Base-by-base conservation (phyloP, 2,329 filamentous ascomycete species). In the Cercospora sesami region DNA sequence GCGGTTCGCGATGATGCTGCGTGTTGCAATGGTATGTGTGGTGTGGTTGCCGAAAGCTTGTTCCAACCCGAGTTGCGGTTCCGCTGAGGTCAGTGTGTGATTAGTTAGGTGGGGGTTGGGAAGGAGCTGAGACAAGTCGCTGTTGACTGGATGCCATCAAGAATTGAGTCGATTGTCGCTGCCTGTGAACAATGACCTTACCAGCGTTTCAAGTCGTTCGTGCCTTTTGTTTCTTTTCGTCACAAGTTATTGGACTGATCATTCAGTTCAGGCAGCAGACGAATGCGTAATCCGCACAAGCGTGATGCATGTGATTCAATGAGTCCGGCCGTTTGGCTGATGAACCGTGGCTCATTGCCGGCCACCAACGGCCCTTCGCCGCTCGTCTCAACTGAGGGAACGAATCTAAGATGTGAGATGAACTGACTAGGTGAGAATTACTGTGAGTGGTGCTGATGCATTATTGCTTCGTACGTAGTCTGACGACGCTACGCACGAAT, bases 401-500 rank as follows among this genome's bases (percentile, higher is more conserved):
- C 12, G 14, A 33, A n/a, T 12, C 12, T n/a, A 14, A 58, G 6
- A 9, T 30, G 3, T 58, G 53, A 36, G 12, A 26, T 26, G 2
- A 5, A n/a, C 16, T 51, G 21, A 14, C 9, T 21, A 23, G 5
- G 18, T 23, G 2, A 23, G 26, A 1, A 26, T 21, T 51, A 23
- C 21, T 12, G 53, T 33, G 12, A 28, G 26, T 18, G 30, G 53
- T 58, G 53, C 53, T 58, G 53, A 30, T 31, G 60, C 36, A 30
- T 28, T 33, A 14, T 28, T 42, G 18, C 21, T 57, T 42, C 21
- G 51, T 26, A 39, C 48, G 62, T 51, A 30, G 42, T 60, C 30
- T 60, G 60, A n/a, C 30, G 39, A 67, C 36, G n/a, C 51, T 33
- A 58, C 65, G 45, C 48, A 45, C 42, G 53, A 63, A 36, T 60